phyloP scores from a whole-genome alignment of 2,329 filamentous ascomycete species.

The Knoxdaviesia capensis region DNA sequence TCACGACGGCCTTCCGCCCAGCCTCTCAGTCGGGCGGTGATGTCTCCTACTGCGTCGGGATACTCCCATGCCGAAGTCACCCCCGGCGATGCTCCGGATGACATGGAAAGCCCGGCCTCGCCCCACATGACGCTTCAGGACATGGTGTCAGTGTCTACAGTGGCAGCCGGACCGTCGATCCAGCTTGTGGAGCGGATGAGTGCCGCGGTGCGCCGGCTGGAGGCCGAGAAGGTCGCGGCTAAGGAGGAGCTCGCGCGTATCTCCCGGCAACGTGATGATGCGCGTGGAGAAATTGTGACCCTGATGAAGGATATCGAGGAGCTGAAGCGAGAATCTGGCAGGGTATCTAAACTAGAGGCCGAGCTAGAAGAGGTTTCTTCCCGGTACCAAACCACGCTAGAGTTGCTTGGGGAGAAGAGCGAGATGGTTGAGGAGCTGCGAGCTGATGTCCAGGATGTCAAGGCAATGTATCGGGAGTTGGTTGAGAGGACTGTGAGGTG shows the following conservation, averaged over 20 bases:
- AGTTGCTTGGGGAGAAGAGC: constrained; percentile 93
- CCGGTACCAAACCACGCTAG: constrained; percentile 76
- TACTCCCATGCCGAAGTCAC: no score
- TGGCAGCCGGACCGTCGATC: constrained; percentile 77
- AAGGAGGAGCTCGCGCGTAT: constrained; percentile 73
- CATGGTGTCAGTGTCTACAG: constrained; percentile 74
- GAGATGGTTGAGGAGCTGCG: constrained; percentile 81
- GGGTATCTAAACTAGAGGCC: constrained; percentile 43
- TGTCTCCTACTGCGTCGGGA: no score
- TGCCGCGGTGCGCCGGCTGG: constrained; percentile 72
- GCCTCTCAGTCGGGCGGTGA: no score
- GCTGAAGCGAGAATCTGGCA: constrained; percentile 37
- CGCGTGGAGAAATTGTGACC: constrained; percentile 72
- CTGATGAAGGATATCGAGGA: constrained; percentile 75
- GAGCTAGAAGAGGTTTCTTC: constrained; percentile 49
- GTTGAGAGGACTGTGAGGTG: constrained; percentile 66
- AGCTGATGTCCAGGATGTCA: constrained; percentile 79
- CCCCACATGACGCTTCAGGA: constrained; percentile 58
- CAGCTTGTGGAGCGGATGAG: constrained; percentile 95
- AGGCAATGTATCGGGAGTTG: constrained; percentile 87
- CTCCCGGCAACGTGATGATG: constrained; percentile 73
- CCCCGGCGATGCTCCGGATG: constrained; percentile 14
- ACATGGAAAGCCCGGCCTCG: constrained; percentile 34
- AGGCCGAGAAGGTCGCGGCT: constrained; percentile 74
- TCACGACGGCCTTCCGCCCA: no score